Evolutionary conservation across 805 yeast genomes (phyloP), one percentile per base, ranked within the genome.

Genomic region (Sugiyamaella valdiviana): DNA sequence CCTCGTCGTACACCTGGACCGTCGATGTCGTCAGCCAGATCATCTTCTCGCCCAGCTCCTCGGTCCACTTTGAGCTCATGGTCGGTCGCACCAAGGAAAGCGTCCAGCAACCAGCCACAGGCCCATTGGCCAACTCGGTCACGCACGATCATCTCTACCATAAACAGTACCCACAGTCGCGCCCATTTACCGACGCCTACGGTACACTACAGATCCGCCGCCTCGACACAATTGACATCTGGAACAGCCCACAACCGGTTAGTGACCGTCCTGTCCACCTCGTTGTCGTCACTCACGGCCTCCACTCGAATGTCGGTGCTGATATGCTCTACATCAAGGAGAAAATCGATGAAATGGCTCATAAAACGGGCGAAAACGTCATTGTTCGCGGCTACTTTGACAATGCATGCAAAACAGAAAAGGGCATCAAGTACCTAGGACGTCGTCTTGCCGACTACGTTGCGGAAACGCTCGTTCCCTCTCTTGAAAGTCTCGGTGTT

Each of bases 301-400:
- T 93, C 21, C 95, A 88, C 60, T 86, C 97, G 1, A 93, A 90
- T 59, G 77, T 82, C 3, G 82, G 93, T 1, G 88, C 95, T 9
- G 99, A 93, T 64, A 79, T 93, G 95, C 73, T 86, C 16, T 90
- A 83, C 58, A 59, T 91, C 49, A 89, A 89, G 56, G 98, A 93
- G 59, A 75, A 75, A 57, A 78, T 93, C 14, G 93, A 86, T 54
- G 63, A 68, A 22, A 69, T 70, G 3, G 73, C 75, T 0, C 49
- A 44, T 2, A 54, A 54, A 15, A 63, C 74, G 0, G 72, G 76
- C 2, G 84, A 80, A 42, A 87, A 87, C 59, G 67, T 90, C 4
- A 77, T 90, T 2, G 83, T 91, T 2, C 73, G 95, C 57, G 98
- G 96, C 0, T 93, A 71, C 62, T 77, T 79, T 44, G 91, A 83